These are phyloP conservation scores for Stephania yunnanensis DNA, from an alignment of 164 flowering plant genomes.

Conservation along the genomic window DNA sequence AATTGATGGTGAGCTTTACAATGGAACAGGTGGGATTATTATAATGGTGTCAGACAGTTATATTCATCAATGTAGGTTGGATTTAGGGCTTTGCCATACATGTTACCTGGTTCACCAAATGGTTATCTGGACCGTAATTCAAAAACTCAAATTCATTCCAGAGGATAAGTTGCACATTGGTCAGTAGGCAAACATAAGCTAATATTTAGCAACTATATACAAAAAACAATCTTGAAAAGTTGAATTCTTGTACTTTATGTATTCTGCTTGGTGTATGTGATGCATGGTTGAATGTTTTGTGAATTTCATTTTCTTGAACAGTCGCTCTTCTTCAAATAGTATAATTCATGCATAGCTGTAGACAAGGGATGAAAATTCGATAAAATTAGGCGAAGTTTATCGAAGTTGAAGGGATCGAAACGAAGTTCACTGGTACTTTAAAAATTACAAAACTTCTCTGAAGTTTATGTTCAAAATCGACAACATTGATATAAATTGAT, in stretches of 20 bases:
- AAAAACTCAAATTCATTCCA: not conserved
- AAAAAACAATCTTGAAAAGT: not conserved
- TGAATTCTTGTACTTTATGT: not conserved
- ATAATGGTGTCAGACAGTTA: not conserved
- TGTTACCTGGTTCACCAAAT: not conserved
- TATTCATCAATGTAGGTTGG: not conserved
- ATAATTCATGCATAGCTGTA: not conserved
- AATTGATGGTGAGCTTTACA: no score
- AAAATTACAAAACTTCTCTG: no score
- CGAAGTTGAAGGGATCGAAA: no score
- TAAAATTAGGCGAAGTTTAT: no score
- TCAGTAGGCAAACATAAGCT: not conserved
- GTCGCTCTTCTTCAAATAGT: not conserved
- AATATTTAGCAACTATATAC: not conserved
- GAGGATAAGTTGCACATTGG: not conserved
- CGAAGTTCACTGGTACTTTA: no score
- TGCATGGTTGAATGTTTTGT: not conserved
- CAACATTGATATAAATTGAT: no score
- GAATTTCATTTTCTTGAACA: not conserved
- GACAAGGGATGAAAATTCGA: no score
- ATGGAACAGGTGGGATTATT: not conserved
- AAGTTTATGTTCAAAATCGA: no score
- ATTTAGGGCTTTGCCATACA: not conserved
- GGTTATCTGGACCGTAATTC: not conserved
- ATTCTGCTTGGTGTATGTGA: not conserved